Evolutionary conservation across 2,329 filamentous ascomycete genomes (phyloP).

Genomic region (Chalaropsis ovoidea): DNA sequence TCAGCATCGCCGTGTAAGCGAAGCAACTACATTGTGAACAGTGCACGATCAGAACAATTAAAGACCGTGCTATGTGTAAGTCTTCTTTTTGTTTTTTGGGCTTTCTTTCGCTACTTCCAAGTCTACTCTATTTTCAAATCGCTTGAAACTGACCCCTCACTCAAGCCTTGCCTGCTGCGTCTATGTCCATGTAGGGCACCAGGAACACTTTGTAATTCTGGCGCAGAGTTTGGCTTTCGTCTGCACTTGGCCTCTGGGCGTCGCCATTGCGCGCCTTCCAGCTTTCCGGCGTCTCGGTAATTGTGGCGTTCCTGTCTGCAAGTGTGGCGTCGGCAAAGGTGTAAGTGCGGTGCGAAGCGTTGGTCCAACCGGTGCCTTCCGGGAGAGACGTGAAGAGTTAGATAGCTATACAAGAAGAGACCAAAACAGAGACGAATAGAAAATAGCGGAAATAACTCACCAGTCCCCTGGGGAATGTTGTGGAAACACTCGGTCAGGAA

Average conservation of each 20-base stretch:
- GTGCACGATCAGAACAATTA: neutral
- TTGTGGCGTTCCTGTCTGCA: slow-evolving; percentile 39
- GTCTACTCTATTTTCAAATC: neutral
- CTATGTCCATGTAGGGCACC: slow-evolving; percentile 31
- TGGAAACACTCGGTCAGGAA: slow-evolving; percentile 76
- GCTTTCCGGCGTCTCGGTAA: slow-evolving; percentile 43
- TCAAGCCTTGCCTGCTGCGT: slow-evolving; percentile 29
- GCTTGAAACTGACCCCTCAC: neutral
- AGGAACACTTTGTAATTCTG: slow-evolving; percentile 34
- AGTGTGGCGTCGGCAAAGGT: slow-evolving; percentile 47
- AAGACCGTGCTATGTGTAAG: neutral
- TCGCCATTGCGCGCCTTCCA: slow-evolving; percentile 39
- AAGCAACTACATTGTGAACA: neutral
- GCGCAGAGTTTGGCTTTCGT: slow-evolving; percentile 40
- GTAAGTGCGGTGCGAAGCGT: slow-evolving; percentile 63
- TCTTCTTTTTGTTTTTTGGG: neutral
- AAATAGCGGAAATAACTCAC: slow-evolving; percentile 31
- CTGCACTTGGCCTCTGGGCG: slow-evolving; percentile 35
- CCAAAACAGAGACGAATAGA: neutral
- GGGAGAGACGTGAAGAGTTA: neutral
- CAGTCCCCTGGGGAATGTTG: slow-evolving; percentile 40
- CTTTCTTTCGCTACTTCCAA: neutral
- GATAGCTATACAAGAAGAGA: neutral
- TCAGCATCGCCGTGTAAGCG: neutral
- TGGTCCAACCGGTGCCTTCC: slow-evolving; percentile 60